A percentile compares a stretch with the other conserved stretches of the same genome.
These are phyloP conservation scores for Pseudonitzschia multistriata DNA, from an alignment of 108 stramenopile species.

Conservation along the genomic window DNA sequence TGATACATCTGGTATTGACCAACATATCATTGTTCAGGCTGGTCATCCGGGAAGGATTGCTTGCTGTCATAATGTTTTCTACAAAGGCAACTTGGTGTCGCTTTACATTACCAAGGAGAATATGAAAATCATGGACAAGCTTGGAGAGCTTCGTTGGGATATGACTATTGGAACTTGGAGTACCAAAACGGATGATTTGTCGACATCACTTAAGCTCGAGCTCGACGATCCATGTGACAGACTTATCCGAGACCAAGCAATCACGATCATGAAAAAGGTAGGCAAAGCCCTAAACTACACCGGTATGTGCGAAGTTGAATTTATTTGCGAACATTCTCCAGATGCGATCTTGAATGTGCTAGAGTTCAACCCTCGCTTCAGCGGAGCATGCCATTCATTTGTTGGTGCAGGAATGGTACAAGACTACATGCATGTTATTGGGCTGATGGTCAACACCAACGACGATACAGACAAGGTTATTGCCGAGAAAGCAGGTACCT, in stretches of 20 bases:
- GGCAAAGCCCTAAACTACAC: neutral
- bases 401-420: constrained; percentile 12
- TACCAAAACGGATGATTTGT: neutral
- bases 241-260: constrained; percentile 1
- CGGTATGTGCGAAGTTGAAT: neutral
- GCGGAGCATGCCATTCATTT: constrained; percentile 3
- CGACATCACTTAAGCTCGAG: neutral
- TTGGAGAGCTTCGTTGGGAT: neutral
- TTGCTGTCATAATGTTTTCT: constrained; percentile 2
- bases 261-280: neutral
- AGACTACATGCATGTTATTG: neutral
- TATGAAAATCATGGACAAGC: neutral
- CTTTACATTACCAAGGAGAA: neutral
- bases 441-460: neutral
- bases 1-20: neutral
- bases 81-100: constrained; percentile 1
- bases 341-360: constrained; percentile 6
- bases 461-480: constrained; percentile 1
- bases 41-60: constrained; percentile 7
- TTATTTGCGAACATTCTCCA: neutral
- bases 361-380: constrained; percentile 8
- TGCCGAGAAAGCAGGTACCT: neutral
- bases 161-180: constrained; percentile 10
- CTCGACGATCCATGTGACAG: constrained; percentile 4
- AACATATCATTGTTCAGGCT: constrained; percentile 8